phyloP scores from a whole-genome alignment of 1,284 basidiomycete genomes.

The Cryptococcus sp. region DNA sequence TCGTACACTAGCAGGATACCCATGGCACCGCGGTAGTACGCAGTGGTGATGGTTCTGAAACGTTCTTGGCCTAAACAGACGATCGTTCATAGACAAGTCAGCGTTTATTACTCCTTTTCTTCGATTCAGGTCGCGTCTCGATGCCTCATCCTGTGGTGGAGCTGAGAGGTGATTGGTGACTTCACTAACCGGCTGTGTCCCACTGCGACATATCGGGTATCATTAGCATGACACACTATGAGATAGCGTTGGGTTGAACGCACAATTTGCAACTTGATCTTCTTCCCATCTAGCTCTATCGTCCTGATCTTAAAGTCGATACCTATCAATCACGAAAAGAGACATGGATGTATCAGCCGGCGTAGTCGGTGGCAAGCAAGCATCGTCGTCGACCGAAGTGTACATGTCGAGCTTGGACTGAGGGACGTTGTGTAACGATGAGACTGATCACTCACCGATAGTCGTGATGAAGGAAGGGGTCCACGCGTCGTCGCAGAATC shows the following conservation, averaged over 20 bases:
- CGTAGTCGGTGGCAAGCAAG: not conserved
- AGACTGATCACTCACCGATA: constrained; percentile 61
- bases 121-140: too few relatives aligned
- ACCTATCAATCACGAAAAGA: constrained; percentile 7
- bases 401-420: not conserved
- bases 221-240: not conserved
- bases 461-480: constrained; percentile 99
- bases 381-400: constrained; percentile 25
- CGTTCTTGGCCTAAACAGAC: constrained; percentile 79
- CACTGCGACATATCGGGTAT: constrained; percentile 63
- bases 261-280: constrained; percentile 98
- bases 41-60: constrained; percentile 98
- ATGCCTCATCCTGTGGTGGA: too few relatives aligned
- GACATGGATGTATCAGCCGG: too few relatives aligned
- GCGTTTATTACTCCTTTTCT: not conserved
- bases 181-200: constrained; percentile 78
- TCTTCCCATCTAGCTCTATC: constrained; percentile 99
- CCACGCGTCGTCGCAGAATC: constrained; percentile 99
- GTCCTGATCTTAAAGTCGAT: constrained; percentile 71
- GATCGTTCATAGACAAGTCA: not conserved
- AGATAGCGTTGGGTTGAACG: constrained; percentile 51
- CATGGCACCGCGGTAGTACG: constrained; percentile 99
- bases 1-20: constrained; percentile 98
- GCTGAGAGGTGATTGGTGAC: too few relatives aligned
- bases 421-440: not conserved